A percentile compares a stretch with the other conserved stretches of the same genome.
Evolutionary conservation across 306 rosid genomes (phyloP).

Genomic region (Spatholobus suberectus): DNA sequence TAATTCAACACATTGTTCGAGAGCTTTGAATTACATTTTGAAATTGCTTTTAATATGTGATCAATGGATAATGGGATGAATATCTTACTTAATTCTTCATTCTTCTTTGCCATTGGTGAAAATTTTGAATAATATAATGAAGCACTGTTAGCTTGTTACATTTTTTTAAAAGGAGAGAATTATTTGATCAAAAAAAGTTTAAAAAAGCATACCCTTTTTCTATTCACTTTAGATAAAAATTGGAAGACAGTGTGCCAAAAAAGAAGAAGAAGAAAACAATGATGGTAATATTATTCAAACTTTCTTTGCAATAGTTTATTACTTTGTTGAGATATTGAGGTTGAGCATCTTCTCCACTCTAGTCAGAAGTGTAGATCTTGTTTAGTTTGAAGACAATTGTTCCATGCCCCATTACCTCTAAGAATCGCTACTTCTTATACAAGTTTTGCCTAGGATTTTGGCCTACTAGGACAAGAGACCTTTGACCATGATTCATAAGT

Average conservation of each 20-base stretch:
- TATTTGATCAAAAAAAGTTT: background rate
- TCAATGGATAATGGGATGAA: slow-evolving; percentile 14
- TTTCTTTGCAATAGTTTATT: background rate
- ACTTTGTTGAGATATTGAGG: background rate
- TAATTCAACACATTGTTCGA: background rate
- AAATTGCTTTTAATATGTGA: slow-evolving; percentile 8
- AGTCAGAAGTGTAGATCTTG: background rate
- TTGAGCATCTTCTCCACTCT: background rate
- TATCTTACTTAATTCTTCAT: background rate
- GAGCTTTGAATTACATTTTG: background rate
- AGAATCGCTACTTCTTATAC: too few species aligned
- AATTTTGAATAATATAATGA: background rate
- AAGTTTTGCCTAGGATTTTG: too few species aligned
- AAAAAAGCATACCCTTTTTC: background rate
- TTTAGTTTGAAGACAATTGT: background rate
- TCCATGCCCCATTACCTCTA: background rate
- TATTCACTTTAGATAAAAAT: background rate
- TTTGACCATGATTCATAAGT: too few species aligned
- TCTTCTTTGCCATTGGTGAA: background rate
- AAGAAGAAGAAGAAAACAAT: background rate
- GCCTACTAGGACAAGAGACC: too few species aligned
- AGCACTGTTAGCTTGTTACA: background rate
- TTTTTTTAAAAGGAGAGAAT: background rate
- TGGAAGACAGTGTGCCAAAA: background rate
- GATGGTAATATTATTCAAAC: background rate